Base-by-base conservation (phyloP, 2,329 filamentous ascomycete genomes). In the Alternaria panax region DNA sequence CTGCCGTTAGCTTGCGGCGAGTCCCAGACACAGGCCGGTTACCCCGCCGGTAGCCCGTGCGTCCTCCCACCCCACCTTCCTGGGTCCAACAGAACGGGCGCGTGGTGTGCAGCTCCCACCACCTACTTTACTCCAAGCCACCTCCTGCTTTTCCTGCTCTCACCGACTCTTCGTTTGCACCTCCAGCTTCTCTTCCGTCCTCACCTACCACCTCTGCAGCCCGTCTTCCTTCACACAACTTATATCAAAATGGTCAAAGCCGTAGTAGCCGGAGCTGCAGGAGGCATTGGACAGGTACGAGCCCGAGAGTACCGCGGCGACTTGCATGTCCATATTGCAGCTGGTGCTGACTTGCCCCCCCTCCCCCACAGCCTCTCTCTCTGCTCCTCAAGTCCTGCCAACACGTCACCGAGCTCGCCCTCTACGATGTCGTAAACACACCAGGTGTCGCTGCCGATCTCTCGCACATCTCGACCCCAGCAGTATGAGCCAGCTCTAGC, bases 401-500 rank as follows among this genome's bases (percentile, higher is more conserved):
- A 67, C 88, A 92, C 76, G 86, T 99, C 75, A 90, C 94, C 75
- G 92, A 98, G 85, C 92, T 99, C 74, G 86, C 93, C 63, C 91
- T 99, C 74, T 99, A 97, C 86, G 95, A 99, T 96, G 93, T 99
- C 70, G 94, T 98, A 82, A 97, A 98, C 87, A 96, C 93, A 51
- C 93, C 93, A 73, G 95, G 95, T 82, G 95, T 99, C 77, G 92
- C 93, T 68, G 89, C 94, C 75, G 95, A 99, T 80, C 89, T 99
- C 62, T 97, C 93, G 62, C 95, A 99, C 86, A 98, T 99, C 82
- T 97, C 94, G 61, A 92, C 93, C 64, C 86, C 87, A 72, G 94
- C 95, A 69, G 88, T 90, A 86, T 67, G 91, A 54, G 53, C 55
- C 59, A 48, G 54, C 45, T 41, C 52, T 47, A 59, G 48, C 59